Base-by-base conservation (phyloP, 345 rosid species). In the Carallia pectinifolia region DNA sequence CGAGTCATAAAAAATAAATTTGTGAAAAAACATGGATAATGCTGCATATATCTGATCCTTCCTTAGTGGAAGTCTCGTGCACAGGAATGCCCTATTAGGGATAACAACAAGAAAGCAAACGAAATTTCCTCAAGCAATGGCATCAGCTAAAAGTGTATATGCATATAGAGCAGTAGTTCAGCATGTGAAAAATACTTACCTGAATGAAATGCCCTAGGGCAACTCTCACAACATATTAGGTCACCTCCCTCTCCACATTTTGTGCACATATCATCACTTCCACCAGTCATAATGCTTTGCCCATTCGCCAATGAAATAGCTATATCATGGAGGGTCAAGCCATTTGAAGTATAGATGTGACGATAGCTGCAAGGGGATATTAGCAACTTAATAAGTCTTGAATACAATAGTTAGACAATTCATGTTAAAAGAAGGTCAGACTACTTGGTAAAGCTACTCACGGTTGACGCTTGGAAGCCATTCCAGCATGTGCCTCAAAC, bases 401-500 rank as follows among this genome's bases (percentile, higher is more conserved):
- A 33, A 33, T 58, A 53, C 55, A 58, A 69, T 64, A 67, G 69
- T 56, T 71, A 31, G 58, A n/a, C 29, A 52, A 64, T 70, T 55
- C 44, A 71, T 48, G 30, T 56, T 1, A 70, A 76, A 66, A 64
- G 17, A 72, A 31, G 3, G 61, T 55, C 16, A 70, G 38, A 69
- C 38, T 7, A 74, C 61, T 37, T 50, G 4, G 16, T 40, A 55
- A 37, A 54, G 70, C 34, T 60, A 85, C 99, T 92, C 76, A 96
- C 99, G 97, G 99, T 85, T 92, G 99, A 74, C 98, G 89, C 79
- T 98, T 92, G 65, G 84, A 94, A 74, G 99, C 92, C 99, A 92
- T 92, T 82, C 99, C 99, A 85, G 98, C 98, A 85, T 96, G 99
- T 23, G 99, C 86, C 83, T 96, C 99, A 77, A 96, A 96, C 73